Conservation (phyloP, 2,329 filamentous ascomycete genomes). For the Fusarium sp. region DNA sequence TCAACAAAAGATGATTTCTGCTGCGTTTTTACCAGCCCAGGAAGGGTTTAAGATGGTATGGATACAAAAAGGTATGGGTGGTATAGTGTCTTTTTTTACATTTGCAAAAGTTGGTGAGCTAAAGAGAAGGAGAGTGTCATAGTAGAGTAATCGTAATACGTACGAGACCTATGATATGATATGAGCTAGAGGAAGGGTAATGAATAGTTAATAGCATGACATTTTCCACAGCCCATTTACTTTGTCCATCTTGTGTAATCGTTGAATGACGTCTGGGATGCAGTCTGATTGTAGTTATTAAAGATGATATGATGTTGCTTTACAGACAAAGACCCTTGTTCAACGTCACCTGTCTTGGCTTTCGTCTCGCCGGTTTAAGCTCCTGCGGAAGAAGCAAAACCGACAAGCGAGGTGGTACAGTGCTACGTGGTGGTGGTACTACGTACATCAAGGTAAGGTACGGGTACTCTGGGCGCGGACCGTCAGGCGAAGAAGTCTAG, state of each 20-base stretch:
- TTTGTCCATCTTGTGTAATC: background rate
- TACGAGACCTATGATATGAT: background rate
- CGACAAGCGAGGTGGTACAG: slow-evolving; percentile 22
- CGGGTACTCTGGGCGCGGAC: slow-evolving; percentile 1
- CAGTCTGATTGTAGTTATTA: background rate
- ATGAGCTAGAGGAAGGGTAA: background rate
- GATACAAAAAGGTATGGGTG: slow-evolving; percentile 23
- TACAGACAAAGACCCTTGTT: background rate
- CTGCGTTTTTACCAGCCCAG: slow-evolving; percentile 13
- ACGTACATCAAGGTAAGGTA: background rate
- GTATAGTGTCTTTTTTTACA: slow-evolving; percentile 12
- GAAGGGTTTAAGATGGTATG: slow-evolving; percentile 25
- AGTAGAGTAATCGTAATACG: slow-evolving; percentile 3
- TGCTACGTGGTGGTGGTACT: background rate
- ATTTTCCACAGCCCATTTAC: background rate
- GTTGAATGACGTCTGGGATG: background rate
- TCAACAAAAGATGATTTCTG: slow-evolving; percentile 17
- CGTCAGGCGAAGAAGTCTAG: slow-evolving; percentile 17
- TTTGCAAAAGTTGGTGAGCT: slow-evolving; percentile 20
- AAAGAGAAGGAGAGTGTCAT: background rate
- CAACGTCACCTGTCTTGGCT: slow-evolving; percentile 10
- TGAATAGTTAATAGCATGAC: slow-evolving; percentile 1
- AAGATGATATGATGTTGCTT: slow-evolving; percentile 8
- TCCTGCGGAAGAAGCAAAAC: slow-evolving; percentile 41
- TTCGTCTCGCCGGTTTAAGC: slow-evolving; percentile 19